A percentile compares a stretch with the other conserved stretches of the same genome.
These are phyloP conservation scores for Hymenoscyphus fraxineus DNA, from an alignment of 2,329 filamentous ascomycete species.

Conservation along the genomic window DNA sequence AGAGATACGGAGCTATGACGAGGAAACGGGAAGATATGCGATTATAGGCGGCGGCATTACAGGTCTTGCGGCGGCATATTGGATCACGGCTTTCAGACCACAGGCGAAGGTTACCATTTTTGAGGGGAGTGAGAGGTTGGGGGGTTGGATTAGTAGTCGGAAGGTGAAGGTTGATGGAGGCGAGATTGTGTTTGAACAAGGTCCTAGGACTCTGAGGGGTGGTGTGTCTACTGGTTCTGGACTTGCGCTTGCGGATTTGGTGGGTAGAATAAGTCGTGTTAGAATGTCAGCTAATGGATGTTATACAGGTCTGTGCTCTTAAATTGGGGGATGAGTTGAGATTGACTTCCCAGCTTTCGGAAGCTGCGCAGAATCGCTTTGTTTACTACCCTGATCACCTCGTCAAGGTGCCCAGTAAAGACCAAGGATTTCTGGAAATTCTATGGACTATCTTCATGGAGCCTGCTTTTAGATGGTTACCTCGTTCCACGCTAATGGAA, in stretches of 20 bases:
- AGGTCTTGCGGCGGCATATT: constrained; percentile 74
- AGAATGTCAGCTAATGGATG: constrained; percentile 10
- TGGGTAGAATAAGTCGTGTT: neutral
- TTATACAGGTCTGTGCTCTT: constrained; percentile 52
- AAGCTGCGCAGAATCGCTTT: constrained; percentile 63
- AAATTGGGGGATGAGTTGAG: constrained; percentile 54
- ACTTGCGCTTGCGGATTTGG: constrained; percentile 16
- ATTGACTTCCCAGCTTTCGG: constrained; percentile 46
- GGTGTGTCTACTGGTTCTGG: constrained; percentile 8
- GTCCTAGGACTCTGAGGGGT: constrained; percentile 55
- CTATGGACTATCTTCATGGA: constrained; percentile 43
- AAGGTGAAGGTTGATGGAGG: constrained; percentile 56
- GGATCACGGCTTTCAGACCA: constrained; percentile 65
- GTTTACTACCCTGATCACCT: constrained; percentile 87
- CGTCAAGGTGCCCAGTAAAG: constrained; percentile 54
- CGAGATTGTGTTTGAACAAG: constrained; percentile 74
- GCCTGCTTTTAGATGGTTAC: constrained; percentile 50
- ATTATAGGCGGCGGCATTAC: constrained; percentile 81
- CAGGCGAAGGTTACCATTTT: constrained; percentile 73
- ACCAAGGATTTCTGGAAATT: constrained; percentile 33
- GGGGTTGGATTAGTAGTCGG: constrained; percentile 79
- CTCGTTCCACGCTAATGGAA: constrained; percentile 30
- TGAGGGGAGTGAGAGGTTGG: constrained; percentile 65
- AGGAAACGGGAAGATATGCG: constrained; percentile 44
- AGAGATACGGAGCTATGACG: neutral